These are phyloP conservation scores for Cladosporium sp. DNA, from an alignment of 2,329 filamentous ascomycete genomes.

Conservation along the genomic window DNA sequence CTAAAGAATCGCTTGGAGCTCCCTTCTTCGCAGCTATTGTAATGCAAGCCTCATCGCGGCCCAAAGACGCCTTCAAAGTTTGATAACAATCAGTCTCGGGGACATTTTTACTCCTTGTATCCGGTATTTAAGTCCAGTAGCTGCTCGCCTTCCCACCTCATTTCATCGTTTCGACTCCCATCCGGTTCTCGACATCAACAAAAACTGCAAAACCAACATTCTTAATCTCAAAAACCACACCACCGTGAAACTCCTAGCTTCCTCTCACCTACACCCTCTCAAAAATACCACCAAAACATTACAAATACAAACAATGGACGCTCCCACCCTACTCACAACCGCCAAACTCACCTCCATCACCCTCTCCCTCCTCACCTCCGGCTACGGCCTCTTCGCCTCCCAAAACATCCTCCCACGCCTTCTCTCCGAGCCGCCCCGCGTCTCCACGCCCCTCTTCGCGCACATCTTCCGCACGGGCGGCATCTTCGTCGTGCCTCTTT, in stretches of 20 bases:
- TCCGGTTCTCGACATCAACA: too few species aligned
- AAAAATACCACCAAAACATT: neutral
- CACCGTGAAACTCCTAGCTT: too few species aligned
- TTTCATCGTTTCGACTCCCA: too few species aligned
- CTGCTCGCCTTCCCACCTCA: too few species aligned
- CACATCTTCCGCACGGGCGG: slow-evolving; percentile 15
- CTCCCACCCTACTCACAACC: slow-evolving; percentile 9
- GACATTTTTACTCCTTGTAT: too few species aligned
- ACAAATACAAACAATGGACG: slow-evolving; percentile 14
- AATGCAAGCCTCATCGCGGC: too few species aligned
- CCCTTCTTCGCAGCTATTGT: too few species aligned
- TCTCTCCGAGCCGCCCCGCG: slow-evolving; percentile 11
- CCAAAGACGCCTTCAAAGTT: too few species aligned
- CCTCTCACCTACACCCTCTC: neutral
- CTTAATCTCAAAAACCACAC: too few species aligned
- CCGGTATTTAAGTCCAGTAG: too few species aligned
- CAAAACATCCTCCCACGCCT: slow-evolving; percentile 17
- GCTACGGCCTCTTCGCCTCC: slow-evolving; percentile 16
- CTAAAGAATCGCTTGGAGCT: too few species aligned
- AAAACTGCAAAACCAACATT: neutral
- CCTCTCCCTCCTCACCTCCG: slow-evolving; percentile 13
- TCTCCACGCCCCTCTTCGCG: slow-evolving; percentile 12
- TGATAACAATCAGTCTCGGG: too few species aligned
- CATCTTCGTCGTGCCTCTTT: slow-evolving; percentile 12
- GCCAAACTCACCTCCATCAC: slow-evolving; percentile 15